A percentile compares a stretch with the other conserved stretches of the same genome.
Conservation (phyloP, 768 basidiomycete species). For the Pulveroboletus sp. region DNA sequence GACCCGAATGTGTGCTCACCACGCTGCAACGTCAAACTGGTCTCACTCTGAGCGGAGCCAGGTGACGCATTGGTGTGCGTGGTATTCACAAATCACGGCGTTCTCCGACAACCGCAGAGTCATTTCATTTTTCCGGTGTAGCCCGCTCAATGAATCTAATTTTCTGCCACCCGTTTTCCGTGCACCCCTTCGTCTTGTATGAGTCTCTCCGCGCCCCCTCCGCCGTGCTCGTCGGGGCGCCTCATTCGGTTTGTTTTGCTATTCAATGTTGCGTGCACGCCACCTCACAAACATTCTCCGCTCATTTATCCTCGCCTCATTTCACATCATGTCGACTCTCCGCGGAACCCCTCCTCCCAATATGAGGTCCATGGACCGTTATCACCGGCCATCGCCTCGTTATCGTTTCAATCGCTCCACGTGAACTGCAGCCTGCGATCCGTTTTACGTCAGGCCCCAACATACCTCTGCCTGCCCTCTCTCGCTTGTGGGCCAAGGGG, state of each 20-base stretch:
- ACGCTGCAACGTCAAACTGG: slow-evolving; percentile 10
- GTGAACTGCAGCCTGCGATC: slow-evolving; percentile 20
- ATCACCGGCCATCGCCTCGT: slow-evolving; percentile 28
- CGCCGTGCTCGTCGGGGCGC: slow-evolving; percentile 21
- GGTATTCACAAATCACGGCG: slow-evolving; percentile 24
- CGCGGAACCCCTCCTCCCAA: background rate
- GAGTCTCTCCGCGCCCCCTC: slow-evolving; percentile 7
- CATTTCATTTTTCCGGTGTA: slow-evolving; percentile 27
- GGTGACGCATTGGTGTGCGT: slow-evolving; percentile 14
- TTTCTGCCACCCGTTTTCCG: slow-evolving; percentile 29
- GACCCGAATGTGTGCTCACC: background rate
- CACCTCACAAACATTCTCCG: slow-evolving; percentile 2
- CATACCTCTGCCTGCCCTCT: slow-evolving; percentile 30
- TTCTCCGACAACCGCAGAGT: slow-evolving; percentile 21
- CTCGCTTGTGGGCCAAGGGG: slow-evolving; percentile 31
- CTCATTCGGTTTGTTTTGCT: slow-evolving; percentile 1
- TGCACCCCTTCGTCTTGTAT: slow-evolving; percentile 17
- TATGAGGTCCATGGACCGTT: slow-evolving; percentile 24
- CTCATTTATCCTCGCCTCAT: background rate
- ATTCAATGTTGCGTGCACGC: background rate
- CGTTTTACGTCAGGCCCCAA: slow-evolving; percentile 27
- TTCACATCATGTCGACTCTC: background rate
- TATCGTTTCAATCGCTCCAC: slow-evolving; percentile 16
- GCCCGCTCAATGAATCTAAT: slow-evolving; percentile 26
- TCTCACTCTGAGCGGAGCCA: slow-evolving; percentile 7